Evolutionary conservation across 176 grass and related monocot genomes (phyloP), one percentile per base, ranked within the genome.

Genomic region (Oryza brachyantha): DNA sequence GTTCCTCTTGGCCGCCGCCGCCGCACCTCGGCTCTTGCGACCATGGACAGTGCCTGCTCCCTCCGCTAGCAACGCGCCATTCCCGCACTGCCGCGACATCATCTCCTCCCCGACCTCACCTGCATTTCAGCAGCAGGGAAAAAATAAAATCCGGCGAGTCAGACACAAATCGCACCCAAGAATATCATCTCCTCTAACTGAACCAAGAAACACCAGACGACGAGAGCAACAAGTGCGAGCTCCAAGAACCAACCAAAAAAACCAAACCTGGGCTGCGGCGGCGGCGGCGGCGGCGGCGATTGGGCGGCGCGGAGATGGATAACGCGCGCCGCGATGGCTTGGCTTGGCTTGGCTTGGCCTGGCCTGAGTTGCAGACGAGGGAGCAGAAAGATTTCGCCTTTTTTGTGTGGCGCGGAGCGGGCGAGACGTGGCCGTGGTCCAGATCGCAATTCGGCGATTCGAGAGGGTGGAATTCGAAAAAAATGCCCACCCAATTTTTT

Each of bases 51-150:
- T 13, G 42, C 8, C 29, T 65, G 88, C 63, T n/a, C 61, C 62
- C 17, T 77, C 79, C 0, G 32, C 12, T 2, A 36, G 61, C 12
- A 86, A 70, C 31, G 55, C 17, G 21, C 43, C 64, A 16, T 42
- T 70, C 2, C 76, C 14, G 67, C 83, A 79, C 71, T 88, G 86
- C 60, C 66, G 62, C 35, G 63, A 39, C 68, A 82, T 79, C 88
- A 54, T 82, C 24, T 17, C 64, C 17, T 4, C 32, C 66, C 61
- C n/a, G n/a, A n/a, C n/a, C n/a, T 31, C 42, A 25, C 12, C 79
- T 86, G 79, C 70, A 70, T 26, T 8, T 32, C 52, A 29, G 16
- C 0, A 54, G 31, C 6, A 6, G 54, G 24, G n/a, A n/a, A n/a
- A n/a, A n/a, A n/a, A n/a, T n/a, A 34, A 29, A 74, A 2, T 31